Conservation (phyloP, 345 rosid genomes). For the Aethionema arabicum region DNA sequence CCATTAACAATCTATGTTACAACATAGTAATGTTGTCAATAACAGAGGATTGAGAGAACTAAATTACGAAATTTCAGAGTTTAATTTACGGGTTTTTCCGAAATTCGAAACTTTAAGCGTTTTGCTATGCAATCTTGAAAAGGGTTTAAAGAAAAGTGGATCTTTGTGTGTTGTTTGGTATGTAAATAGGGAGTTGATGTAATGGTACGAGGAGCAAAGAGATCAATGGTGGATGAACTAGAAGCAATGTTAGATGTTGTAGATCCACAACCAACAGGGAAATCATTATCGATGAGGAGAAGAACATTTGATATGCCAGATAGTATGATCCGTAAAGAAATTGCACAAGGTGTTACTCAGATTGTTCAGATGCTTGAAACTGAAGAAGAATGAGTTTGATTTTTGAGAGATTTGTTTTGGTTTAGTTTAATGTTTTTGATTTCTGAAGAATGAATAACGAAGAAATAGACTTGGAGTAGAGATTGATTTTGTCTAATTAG, state of each 20-base stretch:
- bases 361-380: conserved; percentile 72
- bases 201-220: conserved; percentile 78
- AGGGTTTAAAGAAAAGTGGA: not conserved
- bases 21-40: too few relatives aligned
- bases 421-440: conserved; percentile 24
- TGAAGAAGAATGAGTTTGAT: conserved; percentile 40
- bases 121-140: too few relatives aligned
- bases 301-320: conserved; percentile 93
- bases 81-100: too few relatives aligned
- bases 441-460: conserved; percentile 2
- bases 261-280: conserved; percentile 79
- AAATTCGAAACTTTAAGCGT: too few relatives aligned
- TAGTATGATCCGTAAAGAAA: conserved; percentile 59
- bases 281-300: conserved; percentile 66
- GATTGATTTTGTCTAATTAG: conserved; percentile 14
- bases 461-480: conserved; percentile 18
- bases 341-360: conserved; percentile 80
- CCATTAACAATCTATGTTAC: too few relatives aligned
- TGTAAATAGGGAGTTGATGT: conserved; percentile 67
- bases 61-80: too few relatives aligned
- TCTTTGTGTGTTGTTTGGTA: conserved; percentile 17
- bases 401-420: conserved; percentile 28
- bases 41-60: too few relatives aligned
- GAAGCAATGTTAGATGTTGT: conserved; percentile 91
- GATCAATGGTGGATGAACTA: conserved; percentile 83